Percentiles rank a stretch among this genome's conserved stretches.
Evolutionary conservation across 2,329 filamentous ascomycete species (phyloP).

Genomic region (Tolypocladium ophioglossoides): DNA sequence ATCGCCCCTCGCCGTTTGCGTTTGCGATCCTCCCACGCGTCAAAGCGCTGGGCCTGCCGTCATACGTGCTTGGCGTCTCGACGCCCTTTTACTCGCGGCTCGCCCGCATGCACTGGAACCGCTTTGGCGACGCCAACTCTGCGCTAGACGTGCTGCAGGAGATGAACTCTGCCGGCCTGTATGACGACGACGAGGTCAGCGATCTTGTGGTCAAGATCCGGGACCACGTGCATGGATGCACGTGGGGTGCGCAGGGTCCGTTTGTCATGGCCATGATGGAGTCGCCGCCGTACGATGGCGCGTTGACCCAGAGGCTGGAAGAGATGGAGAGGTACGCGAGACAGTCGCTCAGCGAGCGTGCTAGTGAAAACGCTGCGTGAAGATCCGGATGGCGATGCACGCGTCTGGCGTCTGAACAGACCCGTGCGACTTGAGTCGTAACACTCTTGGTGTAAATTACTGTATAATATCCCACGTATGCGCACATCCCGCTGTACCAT

Average conservation of each 20-base stretch:
- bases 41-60: constrained; percentile 56
- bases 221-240: constrained; percentile 21
- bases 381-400: too few relatives aligned
- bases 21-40: constrained; percentile 55
- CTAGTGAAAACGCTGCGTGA: not conserved
- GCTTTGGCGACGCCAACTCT: constrained; percentile 44
- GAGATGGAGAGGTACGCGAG: constrained; percentile 9
- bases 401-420: not conserved
- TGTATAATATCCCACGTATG: not conserved
- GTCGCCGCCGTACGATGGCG: constrained; percentile 21
- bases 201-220: constrained; percentile 18
- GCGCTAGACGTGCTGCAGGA: constrained; percentile 50
- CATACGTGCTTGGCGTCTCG: constrained; percentile 61
- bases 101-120: constrained; percentile 49
- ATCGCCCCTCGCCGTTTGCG: constrained; percentile 44
- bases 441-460: not conserved
- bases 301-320: constrained; percentile 15
- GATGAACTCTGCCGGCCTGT: constrained; percentile 54
- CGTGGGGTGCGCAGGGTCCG: constrained; percentile 24
- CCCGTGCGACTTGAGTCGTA: not conserved
- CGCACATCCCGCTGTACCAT: too few relatives aligned
- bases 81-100: constrained; percentile 61
- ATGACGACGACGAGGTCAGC: constrained; percentile 33
- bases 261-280: constrained; percentile 29
- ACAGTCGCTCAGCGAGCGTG: constrained; percentile 4